Evolutionary conservation across 371 early-diverging fungal species (phyloP), one percentile per base, ranked within the genome.

Genomic region (Gilbertella persicaria): DNA sequence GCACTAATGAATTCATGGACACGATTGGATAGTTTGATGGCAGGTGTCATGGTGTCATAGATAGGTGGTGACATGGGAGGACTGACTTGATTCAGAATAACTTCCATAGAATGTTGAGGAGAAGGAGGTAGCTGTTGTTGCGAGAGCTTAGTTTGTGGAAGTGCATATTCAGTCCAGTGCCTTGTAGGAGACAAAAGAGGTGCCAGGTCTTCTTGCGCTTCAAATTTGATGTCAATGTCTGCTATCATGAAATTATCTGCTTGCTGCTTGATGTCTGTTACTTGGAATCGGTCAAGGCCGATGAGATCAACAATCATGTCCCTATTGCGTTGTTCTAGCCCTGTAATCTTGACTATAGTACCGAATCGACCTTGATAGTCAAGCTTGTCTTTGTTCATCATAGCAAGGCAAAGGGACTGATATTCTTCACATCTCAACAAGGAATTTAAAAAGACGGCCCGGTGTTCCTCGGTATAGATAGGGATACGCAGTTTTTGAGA

Each of bases 201-300:
- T 17, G 30, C 16, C 4, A 55, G 3, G 7, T 46, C 47, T 33
- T 46, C n/a, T n/a, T 24, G 16, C 3, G 17, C 14, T 48, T 58
- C 59, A 40, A 52, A 47, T 21, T 52, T 40, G 39, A 61, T 51
- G 13, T 47, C 56, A 8, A 51, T 62, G 35, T 50, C 68, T 45
- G 44, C 71, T 19, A 10, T 43, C 46, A 30, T 49, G 52, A 37
- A 69, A 41, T 46, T 67, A 51, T 56, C 72, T 21, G 54, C 58
- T 49, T 35, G 56, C 26, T 47, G 64, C 23, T 57, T 50, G 0
- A 55, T 30, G 13, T 66, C 64, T 4, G 56, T 19, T 3, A 79
- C 55, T 40, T 65, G 64, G 43, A 81, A 79, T 24, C 79, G 54
- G 24, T 71, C 69, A 8, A 69, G 37, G 13, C 81, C 76, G 9